Evolutionary conservation across 2,329 filamentous ascomycete genomes (phyloP).

Genomic region (Colletotrichum spaethianum): DNA sequence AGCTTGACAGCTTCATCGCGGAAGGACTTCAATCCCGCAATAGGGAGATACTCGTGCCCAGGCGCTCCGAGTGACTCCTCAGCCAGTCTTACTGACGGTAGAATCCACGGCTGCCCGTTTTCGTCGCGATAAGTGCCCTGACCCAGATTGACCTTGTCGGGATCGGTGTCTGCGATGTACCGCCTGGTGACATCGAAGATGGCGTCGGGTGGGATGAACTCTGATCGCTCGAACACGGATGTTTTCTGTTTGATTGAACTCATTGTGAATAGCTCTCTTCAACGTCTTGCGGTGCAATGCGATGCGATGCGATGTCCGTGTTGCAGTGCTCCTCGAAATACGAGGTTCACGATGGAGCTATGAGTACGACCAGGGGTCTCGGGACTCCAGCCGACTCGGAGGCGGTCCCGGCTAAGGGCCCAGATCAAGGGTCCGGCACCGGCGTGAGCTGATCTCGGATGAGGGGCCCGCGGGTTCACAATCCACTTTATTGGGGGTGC

Average conservation of each 20-base stretch:
- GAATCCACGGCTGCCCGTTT: slow-evolving; percentile 54
- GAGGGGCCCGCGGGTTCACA: slow-evolving; percentile 28
- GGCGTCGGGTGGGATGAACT: slow-evolving; percentile 49
- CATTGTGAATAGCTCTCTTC: slow-evolving; percentile 11
- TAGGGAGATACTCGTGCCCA: slow-evolving; percentile 56
- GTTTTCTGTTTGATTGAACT: slow-evolving; percentile 26
- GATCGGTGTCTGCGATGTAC: slow-evolving; percentile 49
- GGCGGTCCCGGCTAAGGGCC: slow-evolving; percentile 17
- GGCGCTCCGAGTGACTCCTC: slow-evolving; percentile 42
- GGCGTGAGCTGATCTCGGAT: slow-evolving; percentile 23
- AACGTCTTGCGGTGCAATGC: not conserved
- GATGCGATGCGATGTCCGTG: not conserved
- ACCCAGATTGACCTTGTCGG: slow-evolving; percentile 56
- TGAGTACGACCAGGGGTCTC: slow-evolving; percentile 5
- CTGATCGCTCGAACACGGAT: slow-evolving; percentile 44
- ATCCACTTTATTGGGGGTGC: slow-evolving; percentile 13
- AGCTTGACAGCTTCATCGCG: slow-evolving; percentile 51
- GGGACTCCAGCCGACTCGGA: slow-evolving; percentile 35
- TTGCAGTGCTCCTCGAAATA: not conserved
- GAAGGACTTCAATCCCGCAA: slow-evolving; percentile 51
- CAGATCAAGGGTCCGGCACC: slow-evolving; percentile 32
- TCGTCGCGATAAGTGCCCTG: slow-evolving; percentile 57
- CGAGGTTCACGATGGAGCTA: not conserved
- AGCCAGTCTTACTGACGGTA: slow-evolving; percentile 53
- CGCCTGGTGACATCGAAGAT: slow-evolving; percentile 53